These are phyloP conservation scores for Gremmenia infestans DNA, from an alignment of 2,329 filamentous ascomycete genomes.

Conservation along the genomic window DNA sequence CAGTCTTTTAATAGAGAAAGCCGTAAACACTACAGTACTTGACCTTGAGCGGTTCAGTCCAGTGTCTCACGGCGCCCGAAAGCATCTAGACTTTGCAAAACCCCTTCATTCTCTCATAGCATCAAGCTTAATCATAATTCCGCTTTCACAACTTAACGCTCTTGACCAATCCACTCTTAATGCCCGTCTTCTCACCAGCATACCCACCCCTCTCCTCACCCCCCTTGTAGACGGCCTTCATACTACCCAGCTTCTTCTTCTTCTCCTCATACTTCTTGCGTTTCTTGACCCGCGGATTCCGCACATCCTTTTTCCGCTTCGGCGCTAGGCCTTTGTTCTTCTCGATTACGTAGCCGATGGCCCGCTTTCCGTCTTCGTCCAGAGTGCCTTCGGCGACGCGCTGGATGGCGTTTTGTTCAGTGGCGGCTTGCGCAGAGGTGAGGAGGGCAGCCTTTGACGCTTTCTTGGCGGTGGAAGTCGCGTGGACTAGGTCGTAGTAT, in stretches of 20 bases:
- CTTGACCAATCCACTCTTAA: slow-evolving; percentile 90
- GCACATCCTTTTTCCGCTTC: slow-evolving; percentile 85
- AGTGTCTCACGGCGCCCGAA: too few species aligned
- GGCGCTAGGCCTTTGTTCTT: slow-evolving; percentile 97
- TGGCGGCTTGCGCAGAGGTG: slow-evolving; percentile 58
- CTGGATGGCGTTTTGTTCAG: slow-evolving; percentile 48
- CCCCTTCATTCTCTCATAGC: background rate
- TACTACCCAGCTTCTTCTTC: slow-evolving; percentile 91
- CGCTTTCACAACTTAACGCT: slow-evolving; percentile 71
- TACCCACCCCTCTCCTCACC: slow-evolving; percentile 82
- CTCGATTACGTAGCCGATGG: slow-evolving; percentile 88
- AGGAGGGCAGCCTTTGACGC: slow-evolving; percentile 19
- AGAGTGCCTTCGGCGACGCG: slow-evolving; percentile 51
- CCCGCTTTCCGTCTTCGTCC: slow-evolving; percentile 80
- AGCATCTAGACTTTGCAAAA: background rate
- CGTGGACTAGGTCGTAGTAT: slow-evolving; percentile 87
- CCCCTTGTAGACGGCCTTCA: slow-evolving; percentile 80
- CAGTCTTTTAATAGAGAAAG: too few species aligned
- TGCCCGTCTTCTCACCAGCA: slow-evolving; percentile 87
- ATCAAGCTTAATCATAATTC: background rate
- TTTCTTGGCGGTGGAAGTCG: slow-evolving; percentile 63
- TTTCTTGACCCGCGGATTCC: slow-evolving; percentile 98
- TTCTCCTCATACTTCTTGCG: slow-evolving; percentile 93
- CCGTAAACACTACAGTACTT: too few species aligned
- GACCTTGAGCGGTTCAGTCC: too few species aligned